Conservation (phyloP, 2,329 filamentous ascomycete genomes). For the Aspergillus terreus region DNA sequence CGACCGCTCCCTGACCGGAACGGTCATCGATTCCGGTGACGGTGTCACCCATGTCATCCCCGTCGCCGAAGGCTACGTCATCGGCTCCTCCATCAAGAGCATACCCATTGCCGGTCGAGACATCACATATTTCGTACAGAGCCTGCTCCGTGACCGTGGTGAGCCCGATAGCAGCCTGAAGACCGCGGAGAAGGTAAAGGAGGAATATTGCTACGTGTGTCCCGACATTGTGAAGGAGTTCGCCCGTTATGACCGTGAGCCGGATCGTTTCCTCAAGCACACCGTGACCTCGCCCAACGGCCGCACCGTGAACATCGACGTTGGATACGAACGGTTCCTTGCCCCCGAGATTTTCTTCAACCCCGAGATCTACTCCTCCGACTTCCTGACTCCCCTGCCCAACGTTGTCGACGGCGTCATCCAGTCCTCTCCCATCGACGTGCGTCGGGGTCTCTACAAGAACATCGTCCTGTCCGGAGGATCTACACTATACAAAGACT, state of each 20-base stretch:
- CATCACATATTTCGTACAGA: constrained; percentile 98
- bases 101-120: constrained; percentile 97
- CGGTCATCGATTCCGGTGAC: constrained; percentile 97
- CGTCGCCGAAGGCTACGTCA: constrained; percentile 97
- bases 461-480: constrained; percentile 98
- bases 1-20: constrained; percentile 91
- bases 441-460: constrained; percentile 95
- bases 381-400: constrained; percentile 93
- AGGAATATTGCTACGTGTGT: constrained; percentile 97
- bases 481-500: constrained; percentile 97
- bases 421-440: constrained; percentile 95
- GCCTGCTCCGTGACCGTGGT: constrained; percentile 87
- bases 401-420: constrained; percentile 95
- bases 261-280: constrained; percentile 86
- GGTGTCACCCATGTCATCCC: constrained; percentile 99
- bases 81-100: constrained; percentile 98
- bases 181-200: constrained; percentile 97
- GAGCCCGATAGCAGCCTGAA: constrained; percentile 96
- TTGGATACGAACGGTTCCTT: constrained; percentile 96
- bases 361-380: constrained; percentile 97
- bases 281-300: constrained; percentile 82
- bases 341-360: constrained; percentile 99
- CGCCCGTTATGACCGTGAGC: constrained; percentile 86
- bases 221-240: constrained; percentile 99
- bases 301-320: constrained; percentile 78